Percentiles rank a stretch among this genome's conserved stretches.
Conservation (phyloP, 345 rosid genomes). For the Fremontodendron californicum region DNA sequence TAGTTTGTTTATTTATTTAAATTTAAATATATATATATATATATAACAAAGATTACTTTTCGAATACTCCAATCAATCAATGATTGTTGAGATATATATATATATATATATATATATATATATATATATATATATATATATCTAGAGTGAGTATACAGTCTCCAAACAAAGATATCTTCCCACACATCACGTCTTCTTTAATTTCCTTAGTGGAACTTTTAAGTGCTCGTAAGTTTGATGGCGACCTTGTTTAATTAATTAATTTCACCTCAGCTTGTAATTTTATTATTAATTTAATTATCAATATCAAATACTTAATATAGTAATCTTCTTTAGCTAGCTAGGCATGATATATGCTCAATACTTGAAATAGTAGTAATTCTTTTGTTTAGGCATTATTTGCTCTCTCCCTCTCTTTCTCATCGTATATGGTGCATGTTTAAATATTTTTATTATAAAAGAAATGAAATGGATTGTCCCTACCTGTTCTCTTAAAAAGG, state of each 20-base stretch:
- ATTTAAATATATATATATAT: no score
- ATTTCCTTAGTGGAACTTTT: slow-evolving; percentile 16
- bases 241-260: slow-evolving; percentile 11
- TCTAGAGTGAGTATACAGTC: not conserved
- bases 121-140: no score
- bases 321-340: not conserved
- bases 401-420: slow-evolving; percentile 15
- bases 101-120: no score
- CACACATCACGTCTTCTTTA: not conserved
- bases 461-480: not conserved
- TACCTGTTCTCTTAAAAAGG: not conserved
- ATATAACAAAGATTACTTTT: no score
- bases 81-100: no score
- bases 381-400: slow-evolving; percentile 23
- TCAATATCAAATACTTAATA: not conserved
- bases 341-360: slow-evolving; percentile 21
- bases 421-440: not conserved
- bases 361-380: slow-evolving; percentile 3
- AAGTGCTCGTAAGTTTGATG: slow-evolving; percentile 16
- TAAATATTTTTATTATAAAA: not conserved
- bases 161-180: not conserved
- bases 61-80: no score
- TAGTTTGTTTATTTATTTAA: no score
- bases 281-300: no score
- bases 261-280: no score